Conservation (phyloP, 805 yeast genomes). For the Tetrapisispora taiwanensis region DNA sequence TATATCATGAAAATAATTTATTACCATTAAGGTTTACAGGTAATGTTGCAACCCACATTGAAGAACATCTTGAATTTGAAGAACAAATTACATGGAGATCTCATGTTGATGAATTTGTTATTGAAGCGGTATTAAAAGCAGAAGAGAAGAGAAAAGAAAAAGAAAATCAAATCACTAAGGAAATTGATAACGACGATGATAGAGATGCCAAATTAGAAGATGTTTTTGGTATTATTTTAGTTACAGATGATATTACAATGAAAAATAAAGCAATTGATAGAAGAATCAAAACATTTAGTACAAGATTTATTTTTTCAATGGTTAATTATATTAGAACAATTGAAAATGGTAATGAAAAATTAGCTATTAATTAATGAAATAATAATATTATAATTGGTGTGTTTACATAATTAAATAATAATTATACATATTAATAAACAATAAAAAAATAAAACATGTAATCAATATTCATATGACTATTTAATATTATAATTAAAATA, state of each 20-base stretch:
- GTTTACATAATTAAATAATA: too few relatives aligned
- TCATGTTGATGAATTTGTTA: slow-evolving; percentile 59
- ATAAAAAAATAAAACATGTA: not conserved
- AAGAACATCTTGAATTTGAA: slow-evolving; percentile 66
- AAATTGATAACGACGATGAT: not conserved
- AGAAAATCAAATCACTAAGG: not conserved
- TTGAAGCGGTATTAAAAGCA: slow-evolving; percentile 37
- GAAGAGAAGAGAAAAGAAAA: slow-evolving; percentile 7
- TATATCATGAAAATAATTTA: slow-evolving; percentile 45
- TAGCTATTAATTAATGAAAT: slow-evolving; percentile 3
- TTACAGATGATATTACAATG: slow-evolving; percentile 70
- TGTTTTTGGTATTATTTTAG: slow-evolving; percentile 35
- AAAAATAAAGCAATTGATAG: slow-evolving; percentile 35
- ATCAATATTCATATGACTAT: too few relatives aligned
- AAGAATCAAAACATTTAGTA: slow-evolving; percentile 25
- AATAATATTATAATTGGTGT: too few relatives aligned
- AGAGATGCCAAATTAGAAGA: not conserved
- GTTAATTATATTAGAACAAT: slow-evolving; percentile 3
- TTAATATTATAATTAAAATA: slow-evolving; percentile 1
- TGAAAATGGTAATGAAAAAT: not conserved
- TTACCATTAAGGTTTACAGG: slow-evolving; percentile 62
- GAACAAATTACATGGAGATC: slow-evolving; percentile 63
- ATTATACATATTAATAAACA: slow-evolving; percentile 5
- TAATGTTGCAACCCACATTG: slow-evolving; percentile 53
- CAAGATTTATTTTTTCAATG: slow-evolving; percentile 26